These are phyloP conservation scores for Erodium chrysanthum DNA, from an alignment of 441 rosid species.

Conservation along the genomic window DNA sequence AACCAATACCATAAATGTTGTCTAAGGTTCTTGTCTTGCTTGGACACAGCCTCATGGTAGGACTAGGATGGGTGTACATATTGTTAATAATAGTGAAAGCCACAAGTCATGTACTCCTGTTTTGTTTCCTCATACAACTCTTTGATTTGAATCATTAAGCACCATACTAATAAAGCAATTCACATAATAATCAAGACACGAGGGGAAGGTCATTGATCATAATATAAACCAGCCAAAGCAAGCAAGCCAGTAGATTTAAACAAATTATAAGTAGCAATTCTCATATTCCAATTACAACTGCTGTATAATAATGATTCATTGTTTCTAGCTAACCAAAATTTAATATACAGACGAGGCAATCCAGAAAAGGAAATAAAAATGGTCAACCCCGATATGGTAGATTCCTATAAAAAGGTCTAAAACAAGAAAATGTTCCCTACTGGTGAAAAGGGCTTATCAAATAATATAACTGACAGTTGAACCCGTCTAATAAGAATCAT, in stretches of 20 bases:
- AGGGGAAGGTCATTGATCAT: too few species aligned
- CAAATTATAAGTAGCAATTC: slow-evolving; percentile 13
- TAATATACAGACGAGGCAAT: slow-evolving; percentile 38
- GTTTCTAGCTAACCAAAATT: slow-evolving; percentile 30
- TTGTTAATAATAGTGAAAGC: not conserved
- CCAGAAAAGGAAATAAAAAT: slow-evolving; percentile 20
- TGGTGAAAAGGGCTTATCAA: slow-evolving; percentile 10
- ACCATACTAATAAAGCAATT: too few species aligned
- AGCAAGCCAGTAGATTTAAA: too few species aligned
- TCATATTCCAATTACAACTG: slow-evolving; percentile 25
- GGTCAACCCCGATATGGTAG: slow-evolving; percentile 24
- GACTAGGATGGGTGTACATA: not conserved
- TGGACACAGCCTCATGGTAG: not conserved
- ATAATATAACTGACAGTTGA: not conserved
- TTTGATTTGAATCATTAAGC: too few species aligned
- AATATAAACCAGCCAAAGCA: too few species aligned
- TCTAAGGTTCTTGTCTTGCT: not conserved
- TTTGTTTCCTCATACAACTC: too few species aligned
- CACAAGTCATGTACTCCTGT: not conserved
- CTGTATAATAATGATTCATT: slow-evolving; percentile 10
- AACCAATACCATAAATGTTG: not conserved
- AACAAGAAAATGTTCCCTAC: slow-evolving; percentile 15
- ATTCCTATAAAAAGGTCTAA: slow-evolving; percentile 15
- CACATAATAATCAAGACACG: too few species aligned
- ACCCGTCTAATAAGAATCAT: slow-evolving; percentile 17